Base-by-base conservation (phyloP, 805 yeast species). In the Yamadazyma tumulicola region DNA sequence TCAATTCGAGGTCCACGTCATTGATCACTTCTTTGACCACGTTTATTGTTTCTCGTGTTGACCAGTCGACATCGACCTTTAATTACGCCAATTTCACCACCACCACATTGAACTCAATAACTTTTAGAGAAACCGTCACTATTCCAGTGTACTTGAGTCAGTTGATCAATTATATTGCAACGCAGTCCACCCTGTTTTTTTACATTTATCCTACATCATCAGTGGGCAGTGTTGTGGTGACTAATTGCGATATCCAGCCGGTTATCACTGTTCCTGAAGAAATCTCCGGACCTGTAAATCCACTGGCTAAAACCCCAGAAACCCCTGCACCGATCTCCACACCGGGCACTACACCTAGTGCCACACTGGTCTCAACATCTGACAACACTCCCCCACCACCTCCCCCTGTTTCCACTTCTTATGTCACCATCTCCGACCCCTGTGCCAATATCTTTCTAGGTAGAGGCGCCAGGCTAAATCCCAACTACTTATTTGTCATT, bases 1-100 rank as follows among this genome's bases (percentile, higher is more conserved):
- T 29, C 26, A 30, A 21, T 26, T 26, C 28, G 19, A 28, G 25
- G 11, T 29, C 33, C 16, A 22, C 37, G 3, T 26, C 28, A 19
- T 15, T 25, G 7, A 7, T 9, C 23, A 9, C 10, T 9, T 21
- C 23, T 9, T 21, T 21, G 11, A 21, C 23, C 11, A 21, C 11
- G 10, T 21, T 9, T 11, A 9, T 11, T 11, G 11, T 21, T 9
- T 11, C 23, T 9, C 9, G 11, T 21, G 11, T 21, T 11, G 23
- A 21, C 9, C 10, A 9, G 9, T 9, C 11, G 10, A 21, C 23
- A 21, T 9, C 23, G 10, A 21, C 23, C 11, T 21, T 21, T 11
- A 21, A 21, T 11, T 21, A 21, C 23, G 11, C 11, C 10, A 21
- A 21, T 11, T 21, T 9, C 23, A 21, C 23, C 9, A 21, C 23